phyloP scores from a whole-genome alignment of 1,139 yeast genomes.

The Candida sanyaensis region DNA sequence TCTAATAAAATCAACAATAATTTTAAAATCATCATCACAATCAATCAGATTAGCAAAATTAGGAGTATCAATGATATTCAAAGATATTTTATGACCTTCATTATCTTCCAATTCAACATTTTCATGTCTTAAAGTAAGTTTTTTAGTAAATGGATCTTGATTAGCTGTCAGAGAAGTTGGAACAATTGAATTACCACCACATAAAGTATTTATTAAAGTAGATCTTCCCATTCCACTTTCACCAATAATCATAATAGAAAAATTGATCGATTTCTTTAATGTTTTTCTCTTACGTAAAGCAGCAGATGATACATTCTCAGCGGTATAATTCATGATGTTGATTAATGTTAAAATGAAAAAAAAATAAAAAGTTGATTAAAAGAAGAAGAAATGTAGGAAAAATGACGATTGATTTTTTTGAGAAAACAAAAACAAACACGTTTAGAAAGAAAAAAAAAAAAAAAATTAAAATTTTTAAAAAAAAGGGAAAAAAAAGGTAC shows the following conservation, averaged over 20 bases:
- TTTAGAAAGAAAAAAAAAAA: too few species aligned
- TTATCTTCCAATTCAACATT: conserved; percentile 53
- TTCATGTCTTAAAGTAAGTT: conserved; percentile 48
- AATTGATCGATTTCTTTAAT: conserved; percentile 53
- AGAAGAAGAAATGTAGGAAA: too few species aligned
- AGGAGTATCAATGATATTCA: conserved; percentile 61
- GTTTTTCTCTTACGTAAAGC: conserved; percentile 60
- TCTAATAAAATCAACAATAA: conserved; percentile 50
- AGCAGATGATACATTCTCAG: conserved; percentile 23
- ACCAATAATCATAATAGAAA: conserved; percentile 61
- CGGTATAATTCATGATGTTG: conserved; percentile 13
- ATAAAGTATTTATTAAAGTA: conserved; percentile 64
- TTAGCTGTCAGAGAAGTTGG: conserved; percentile 39
- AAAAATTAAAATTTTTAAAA: too few species aligned
- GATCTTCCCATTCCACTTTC: conserved; percentile 64
- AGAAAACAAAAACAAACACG: too few species aligned
- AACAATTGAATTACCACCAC: conserved; percentile 76
- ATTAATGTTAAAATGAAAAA: background rate
- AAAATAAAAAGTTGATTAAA: background rate
- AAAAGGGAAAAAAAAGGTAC: too few species aligned
- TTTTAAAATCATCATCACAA: conserved; percentile 46
- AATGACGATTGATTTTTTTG: too few species aligned
- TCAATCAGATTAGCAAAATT: conserved; percentile 75
- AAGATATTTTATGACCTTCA: conserved; percentile 51
- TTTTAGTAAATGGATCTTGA: conserved; percentile 45